Conservation (phyloP, 1,284 basidiomycete species). For the Abortiporus biennis region DNA sequence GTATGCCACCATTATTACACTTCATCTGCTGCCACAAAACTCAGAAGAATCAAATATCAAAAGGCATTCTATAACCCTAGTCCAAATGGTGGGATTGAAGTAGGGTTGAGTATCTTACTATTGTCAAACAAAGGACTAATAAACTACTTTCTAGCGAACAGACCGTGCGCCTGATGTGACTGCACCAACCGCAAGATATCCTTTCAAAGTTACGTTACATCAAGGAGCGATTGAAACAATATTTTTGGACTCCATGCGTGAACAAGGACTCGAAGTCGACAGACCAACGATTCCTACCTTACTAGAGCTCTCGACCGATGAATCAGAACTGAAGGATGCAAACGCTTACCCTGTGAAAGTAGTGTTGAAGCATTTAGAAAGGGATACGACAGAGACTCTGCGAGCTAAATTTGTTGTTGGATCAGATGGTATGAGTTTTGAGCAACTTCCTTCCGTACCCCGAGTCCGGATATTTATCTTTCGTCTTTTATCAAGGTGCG, state of each 20-base stretch:
- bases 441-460: neutral
- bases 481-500: slow-evolving; percentile 37
- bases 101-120: neutral
- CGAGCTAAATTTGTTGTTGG: slow-evolving; percentile 51
- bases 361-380: slow-evolving; percentile 26
- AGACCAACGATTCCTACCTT: slow-evolving; percentile 50
- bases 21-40: neutral
- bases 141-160: slow-evolving; percentile 35
- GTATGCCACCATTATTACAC: slow-evolving; percentile 16
- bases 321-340: slow-evolving; percentile 17
- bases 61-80: slow-evolving; percentile 73
- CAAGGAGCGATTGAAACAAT: slow-evolving; percentile 70
- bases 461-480: no score
- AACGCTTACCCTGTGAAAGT: slow-evolving; percentile 42
- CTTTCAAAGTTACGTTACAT: slow-evolving; percentile 67
- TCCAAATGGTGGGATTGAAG: slow-evolving; percentile 51
- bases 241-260: slow-evolving; percentile 57
- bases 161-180: slow-evolving; percentile 53
- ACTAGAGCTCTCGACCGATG: slow-evolving; percentile 43
- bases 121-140: neutral
- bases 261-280: slow-evolving; percentile 48
- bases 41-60: neutral
- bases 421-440: slow-evolving; percentile 35
- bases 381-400: slow-evolving; percentile 35
- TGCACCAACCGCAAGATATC: slow-evolving; percentile 54